A percentile compares a stretch with the other conserved stretches of the same genome.
Evolutionary conservation across 2,329 filamentous ascomycete genomes (phyloP).

Genomic region (Dactylonectria macrodidyma): DNA sequence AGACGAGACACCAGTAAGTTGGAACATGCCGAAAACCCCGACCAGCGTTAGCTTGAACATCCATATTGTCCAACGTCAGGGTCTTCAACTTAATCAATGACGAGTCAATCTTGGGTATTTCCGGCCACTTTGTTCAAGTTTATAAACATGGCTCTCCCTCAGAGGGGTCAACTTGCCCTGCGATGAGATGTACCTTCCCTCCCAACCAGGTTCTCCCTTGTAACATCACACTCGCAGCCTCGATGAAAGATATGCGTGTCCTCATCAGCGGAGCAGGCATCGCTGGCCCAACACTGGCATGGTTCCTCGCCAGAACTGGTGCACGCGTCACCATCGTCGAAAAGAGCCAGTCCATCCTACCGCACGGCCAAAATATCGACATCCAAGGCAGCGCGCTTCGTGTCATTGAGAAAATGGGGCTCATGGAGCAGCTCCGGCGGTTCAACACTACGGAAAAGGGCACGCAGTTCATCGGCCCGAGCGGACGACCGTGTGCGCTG

Average conservation of each 20-base stretch:
- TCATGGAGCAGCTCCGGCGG: not conserved
- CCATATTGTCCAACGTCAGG: too few species aligned
- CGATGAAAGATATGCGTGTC: not conserved
- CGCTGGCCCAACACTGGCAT: not conserved
- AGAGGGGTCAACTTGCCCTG: not conserved
- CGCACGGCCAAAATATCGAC: not conserved
- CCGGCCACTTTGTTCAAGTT: not conserved
- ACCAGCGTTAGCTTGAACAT: not conserved
- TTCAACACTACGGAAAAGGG: constrained; percentile 1
- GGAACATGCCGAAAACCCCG: not conserved
- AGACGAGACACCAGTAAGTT: not conserved
- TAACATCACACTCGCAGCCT: not conserved
- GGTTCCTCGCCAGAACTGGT: not conserved
- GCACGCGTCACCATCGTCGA: not conserved
- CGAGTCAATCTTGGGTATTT: not conserved
- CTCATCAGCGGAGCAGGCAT: not conserved
- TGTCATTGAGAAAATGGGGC: not conserved
- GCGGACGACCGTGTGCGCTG: not conserved
- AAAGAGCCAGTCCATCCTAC: not conserved
- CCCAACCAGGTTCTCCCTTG: not conserved
- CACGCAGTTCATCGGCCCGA: not conserved
- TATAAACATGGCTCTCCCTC: not conserved
- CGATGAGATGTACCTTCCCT: not conserved
- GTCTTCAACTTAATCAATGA: not conserved
- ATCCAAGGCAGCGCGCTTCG: not conserved